Evolutionary conservation across 441 rosid species (phyloP), one percentile per base, ranked within the genome.

Genomic region (Viola pubescens): DNA sequence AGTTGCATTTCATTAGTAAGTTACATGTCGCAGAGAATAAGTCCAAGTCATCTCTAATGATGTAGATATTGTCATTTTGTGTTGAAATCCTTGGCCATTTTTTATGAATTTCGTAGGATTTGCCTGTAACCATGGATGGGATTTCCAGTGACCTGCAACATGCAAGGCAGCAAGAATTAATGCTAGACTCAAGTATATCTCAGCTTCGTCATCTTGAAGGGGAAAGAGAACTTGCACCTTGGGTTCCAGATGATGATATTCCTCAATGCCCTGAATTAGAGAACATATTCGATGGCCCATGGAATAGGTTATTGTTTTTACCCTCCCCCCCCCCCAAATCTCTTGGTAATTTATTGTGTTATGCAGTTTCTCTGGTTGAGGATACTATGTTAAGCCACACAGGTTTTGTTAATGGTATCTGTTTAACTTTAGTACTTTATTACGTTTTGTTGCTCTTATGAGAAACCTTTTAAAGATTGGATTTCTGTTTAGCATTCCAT

Each of bases 101-200:
- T 42, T 26, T 26, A 63, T 41, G 26, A 14, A 14, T 64, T 45
- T 78, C 59, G 60, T 76, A 94, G 97, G 96, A 85, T 68, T 82
- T 94, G 47, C 72, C 94, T 61, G 70, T 90, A 56, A 81, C 91
- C 62, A 73, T 75, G 52, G 89, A 83, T 54, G 88, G 77, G 58
- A 47, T 82, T 59, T 70, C 75, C 70, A 70, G 75, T 75, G 84
- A 82, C 50, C 68, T 74, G 56, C 91, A 71, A 61, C 52, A 26
- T 62, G 88, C 79, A 67, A 85, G 79, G 64, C 83, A 71, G 46
- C 73, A 60, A 73, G 99, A 94, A 62, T 68, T 94, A 70, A 67
- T 86, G 86, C 73, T 82, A 39, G 97, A 94, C 66, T 86, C 99
- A 50, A 72, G 10, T 48, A 88, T 94, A 77, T 90, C 99, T 43